These are phyloP conservation scores for Apiospora phragmitis DNA, from an alignment of 2,329 filamentous ascomycete species.

Conservation along the genomic window DNA sequence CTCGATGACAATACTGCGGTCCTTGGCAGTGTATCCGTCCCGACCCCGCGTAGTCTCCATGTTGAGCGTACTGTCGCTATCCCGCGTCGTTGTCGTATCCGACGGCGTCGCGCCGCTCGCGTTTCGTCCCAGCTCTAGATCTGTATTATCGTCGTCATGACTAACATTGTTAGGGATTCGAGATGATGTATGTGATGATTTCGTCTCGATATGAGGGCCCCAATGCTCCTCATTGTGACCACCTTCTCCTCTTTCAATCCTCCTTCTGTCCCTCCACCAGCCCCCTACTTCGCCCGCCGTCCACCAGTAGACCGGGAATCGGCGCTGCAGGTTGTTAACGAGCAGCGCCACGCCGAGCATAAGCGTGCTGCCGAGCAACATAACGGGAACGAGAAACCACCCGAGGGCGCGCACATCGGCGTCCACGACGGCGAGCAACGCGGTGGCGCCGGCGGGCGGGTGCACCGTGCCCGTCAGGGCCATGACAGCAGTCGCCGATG, in stretches of 20 bases:
- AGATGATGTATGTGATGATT: background rate
- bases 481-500: constrained; percentile 64
- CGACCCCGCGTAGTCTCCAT: background rate
- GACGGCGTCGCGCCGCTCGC: background rate
- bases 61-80: background rate
- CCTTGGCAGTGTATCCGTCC: background rate
- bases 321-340: constrained; percentile 68
- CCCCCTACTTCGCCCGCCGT: constrained; percentile 39
- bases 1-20: background rate
- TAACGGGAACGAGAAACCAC: constrained; percentile 68
- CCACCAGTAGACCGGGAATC: constrained; percentile 74
- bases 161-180: background rate
- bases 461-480: constrained; percentile 70
- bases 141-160: background rate
- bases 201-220: background rate
- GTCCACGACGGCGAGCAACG: constrained; percentile 66
- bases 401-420: constrained; percentile 55
- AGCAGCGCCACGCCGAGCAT: constrained; percentile 65
- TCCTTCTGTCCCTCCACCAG: constrained; percentile 1
- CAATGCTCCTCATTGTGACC: background rate
- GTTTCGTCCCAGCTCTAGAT: background rate
- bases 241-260: background rate
- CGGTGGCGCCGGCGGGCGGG: constrained; percentile 74
- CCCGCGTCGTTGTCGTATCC: background rate
- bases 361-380: constrained; percentile 59